A percentile compares a stretch with the other conserved stretches of the same genome.
Evolutionary conservation across 2,329 filamentous ascomycete species (phyloP).

Genomic region (Microcyclospora tardicrescens): DNA sequence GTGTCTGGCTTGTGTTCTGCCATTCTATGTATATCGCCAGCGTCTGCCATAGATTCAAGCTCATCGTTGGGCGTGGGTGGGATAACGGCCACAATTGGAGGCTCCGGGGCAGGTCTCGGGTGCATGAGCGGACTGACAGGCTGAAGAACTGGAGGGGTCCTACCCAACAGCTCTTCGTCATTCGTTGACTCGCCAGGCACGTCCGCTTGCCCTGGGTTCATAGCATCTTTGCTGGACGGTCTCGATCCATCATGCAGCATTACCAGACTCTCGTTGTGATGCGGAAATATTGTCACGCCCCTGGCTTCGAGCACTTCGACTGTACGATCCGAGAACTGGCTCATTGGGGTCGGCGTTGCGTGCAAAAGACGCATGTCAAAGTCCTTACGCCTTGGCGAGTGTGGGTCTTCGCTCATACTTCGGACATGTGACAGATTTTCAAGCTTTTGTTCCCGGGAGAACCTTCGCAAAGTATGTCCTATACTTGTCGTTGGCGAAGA

Average conservation of each 20-base stretch:
- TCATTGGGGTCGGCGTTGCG: constrained; percentile 15
- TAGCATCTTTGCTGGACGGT: constrained; percentile 5
- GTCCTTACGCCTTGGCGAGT: constrained; percentile 10
- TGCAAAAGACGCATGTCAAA: constrained; percentile 12
- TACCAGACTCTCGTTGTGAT: constrained; percentile 51
- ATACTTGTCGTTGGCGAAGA: not conserved
- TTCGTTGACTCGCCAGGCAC: too few species aligned
- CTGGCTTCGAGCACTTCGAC: constrained; percentile 48
- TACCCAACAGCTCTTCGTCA: too few species aligned
- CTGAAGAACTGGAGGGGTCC: not conserved
- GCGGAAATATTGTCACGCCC: constrained; percentile 47
- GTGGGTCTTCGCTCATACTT: not conserved
- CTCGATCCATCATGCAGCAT: constrained; percentile 41
- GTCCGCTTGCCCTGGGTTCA: not conserved
- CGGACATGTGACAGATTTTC: constrained; percentile 2
- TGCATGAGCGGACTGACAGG: constrained; percentile 45
- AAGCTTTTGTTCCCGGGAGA: constrained; percentile 1
- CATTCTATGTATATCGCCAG: not conserved
- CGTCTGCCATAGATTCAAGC: constrained; percentile 19
- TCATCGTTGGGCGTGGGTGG: constrained; percentile 41
- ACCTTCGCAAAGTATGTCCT: constrained; percentile 1
- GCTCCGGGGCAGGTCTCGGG: constrained; percentile 44
- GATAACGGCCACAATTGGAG: constrained; percentile 43
- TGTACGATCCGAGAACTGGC: constrained; percentile 16
- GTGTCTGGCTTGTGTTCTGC: constrained; percentile 15